Evolutionary conservation across 2,329 filamentous ascomycete genomes (phyloP), one percentile per base, ranked within the genome.

Genomic region (Apiospora sp.): DNA sequence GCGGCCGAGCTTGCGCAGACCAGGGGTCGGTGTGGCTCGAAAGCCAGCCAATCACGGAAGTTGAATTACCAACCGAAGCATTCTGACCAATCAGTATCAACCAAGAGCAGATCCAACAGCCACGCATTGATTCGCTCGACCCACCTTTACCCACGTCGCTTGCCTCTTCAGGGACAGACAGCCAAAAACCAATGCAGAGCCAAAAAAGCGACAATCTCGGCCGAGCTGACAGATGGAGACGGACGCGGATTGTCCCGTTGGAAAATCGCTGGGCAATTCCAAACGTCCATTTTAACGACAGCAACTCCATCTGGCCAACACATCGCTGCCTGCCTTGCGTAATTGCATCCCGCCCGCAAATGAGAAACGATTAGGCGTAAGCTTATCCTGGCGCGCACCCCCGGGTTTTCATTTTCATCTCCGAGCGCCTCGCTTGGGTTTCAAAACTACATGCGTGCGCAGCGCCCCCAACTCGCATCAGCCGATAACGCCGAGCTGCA

Each of bases 11-110:
- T 49, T 22, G 7, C 10, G 22, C 16, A 13, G 27, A 10, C 37
- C 67, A 30, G 37, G 37, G 67, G 34, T 6, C n/a, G 44, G n/a
- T 13, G 7, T 24, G 37, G 34, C 14, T 49, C 19, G 4, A 1
- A 10, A 12, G 2, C 5, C 16, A 16, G 43, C 67, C 67, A 69
- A 69, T 69, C 67, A 69, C 3, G 44, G 3, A 7, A 1, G 22
- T 13, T 7, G 67, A 69, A 69, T 69, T 69, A 69, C 67, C 44
- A 69, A 69, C 44, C 67, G 19, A 64, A 0, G 19, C 58, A 13
- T n/a, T 34, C 22, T 30, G 16, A 7, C 58, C 58, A 64, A 64
- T 41, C 19, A 64, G 58, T 19, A 13, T 0, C 34, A 34, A 4
- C 34, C 3, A 4, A 64, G 34, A 61, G 4, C 27, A 22, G 12